These are phyloP conservation scores for Alloascoidea hylecoeti DNA, from an alignment of 805 yeast genomes.

Conservation along the genomic window DNA sequence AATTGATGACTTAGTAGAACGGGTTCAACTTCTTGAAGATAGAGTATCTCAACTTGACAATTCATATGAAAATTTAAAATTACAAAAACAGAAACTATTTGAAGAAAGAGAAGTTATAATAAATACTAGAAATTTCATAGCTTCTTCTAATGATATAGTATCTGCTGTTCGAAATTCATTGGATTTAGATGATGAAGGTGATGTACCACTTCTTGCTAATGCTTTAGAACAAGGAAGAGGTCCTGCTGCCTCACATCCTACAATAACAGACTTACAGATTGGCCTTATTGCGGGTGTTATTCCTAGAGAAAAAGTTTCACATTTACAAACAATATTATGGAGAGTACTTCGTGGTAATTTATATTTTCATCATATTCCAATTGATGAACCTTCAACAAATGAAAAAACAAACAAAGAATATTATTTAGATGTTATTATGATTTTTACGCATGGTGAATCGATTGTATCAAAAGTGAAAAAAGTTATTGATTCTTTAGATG, in stretches of 20 bases:
- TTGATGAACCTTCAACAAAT: too few species aligned
- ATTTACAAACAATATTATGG: constrained; percentile 62
- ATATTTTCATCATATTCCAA: constrained; percentile 42
- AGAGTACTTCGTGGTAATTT: constrained; percentile 63
- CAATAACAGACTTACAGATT: constrained; percentile 10
- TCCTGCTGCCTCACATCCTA: constrained; percentile 7
- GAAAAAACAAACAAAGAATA: constrained; percentile 33
- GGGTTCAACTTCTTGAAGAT: constrained; percentile 55
- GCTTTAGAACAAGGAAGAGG: constrained; percentile 18
- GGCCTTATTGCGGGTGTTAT: constrained; percentile 56
- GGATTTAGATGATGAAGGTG: constrained; percentile 15
- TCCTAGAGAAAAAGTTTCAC: constrained; percentile 38
- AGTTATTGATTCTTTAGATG: constrained; percentile 58
- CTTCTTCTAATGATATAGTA: constrained; percentile 16
- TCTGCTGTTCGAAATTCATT: constrained; percentile 17
- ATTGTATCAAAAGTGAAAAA: constrained; percentile 45
- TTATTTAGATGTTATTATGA: constrained; percentile 46
- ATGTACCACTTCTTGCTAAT: constrained; percentile 23
- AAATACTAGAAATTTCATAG: constrained; percentile 33
- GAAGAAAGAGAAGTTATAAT: constrained; percentile 56
- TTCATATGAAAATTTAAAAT: constrained; percentile 49
- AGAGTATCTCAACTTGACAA: constrained; percentile 59
- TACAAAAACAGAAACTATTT: constrained; percentile 46
- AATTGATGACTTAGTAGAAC: constrained; percentile 57
- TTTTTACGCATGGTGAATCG: constrained; percentile 57